Percentiles rank a stretch among this genome's conserved stretches.
Conservation (phyloP, 345 rosid species). For the Melastoma malabathricum region DNA sequence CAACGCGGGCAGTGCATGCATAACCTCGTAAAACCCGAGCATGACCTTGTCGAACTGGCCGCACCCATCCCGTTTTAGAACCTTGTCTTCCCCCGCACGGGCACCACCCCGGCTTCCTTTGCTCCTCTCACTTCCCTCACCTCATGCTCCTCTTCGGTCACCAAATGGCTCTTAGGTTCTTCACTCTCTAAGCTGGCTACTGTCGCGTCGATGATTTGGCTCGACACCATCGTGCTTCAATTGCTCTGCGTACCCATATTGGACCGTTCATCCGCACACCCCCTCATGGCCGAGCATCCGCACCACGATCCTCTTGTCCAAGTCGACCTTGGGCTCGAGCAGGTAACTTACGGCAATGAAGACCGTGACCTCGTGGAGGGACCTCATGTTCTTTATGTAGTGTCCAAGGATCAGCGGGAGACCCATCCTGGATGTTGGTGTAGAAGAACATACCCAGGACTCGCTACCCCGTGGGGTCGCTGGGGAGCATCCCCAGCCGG, state of each 20-base stretch:
- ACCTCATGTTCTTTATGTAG: conserved; percentile 62
- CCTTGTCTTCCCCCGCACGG: conserved; percentile 51
- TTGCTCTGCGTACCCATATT: conserved; percentile 56
- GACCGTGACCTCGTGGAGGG: conserved; percentile 65
- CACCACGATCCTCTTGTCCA: conserved; percentile 32
- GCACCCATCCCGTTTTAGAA: conserved; percentile 29
- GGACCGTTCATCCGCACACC: conserved; percentile 43
- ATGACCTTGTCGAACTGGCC: conserved; percentile 36
- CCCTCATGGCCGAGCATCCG: conserved; percentile 28
- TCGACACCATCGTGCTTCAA: conserved; percentile 38
- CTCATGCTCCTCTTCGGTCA: conserved; percentile 20
- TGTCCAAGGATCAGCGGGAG: conserved; percentile 71
- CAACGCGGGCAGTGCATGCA: conserved; percentile 50
- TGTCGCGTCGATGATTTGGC: conserved; percentile 34
- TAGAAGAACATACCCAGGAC: conserved; percentile 77
- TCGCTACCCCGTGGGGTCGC: conserved; percentile 55
- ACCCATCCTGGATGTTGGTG: conserved; percentile 74
- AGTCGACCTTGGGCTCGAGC: conserved; percentile 48
- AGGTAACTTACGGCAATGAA: conserved; percentile 57
- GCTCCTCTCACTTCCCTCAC: conserved; percentile 25
- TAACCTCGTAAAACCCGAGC: conserved; percentile 46
- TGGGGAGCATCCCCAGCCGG: conserved; percentile 38
- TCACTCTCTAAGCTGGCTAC: conserved; percentile 14
- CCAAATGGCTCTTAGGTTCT: neutral
- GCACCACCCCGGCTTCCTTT: conserved; percentile 33